Evolutionary conservation across 768 basidiomycete genomes (phyloP).

Genomic region (Obba rivulosa): DNA sequence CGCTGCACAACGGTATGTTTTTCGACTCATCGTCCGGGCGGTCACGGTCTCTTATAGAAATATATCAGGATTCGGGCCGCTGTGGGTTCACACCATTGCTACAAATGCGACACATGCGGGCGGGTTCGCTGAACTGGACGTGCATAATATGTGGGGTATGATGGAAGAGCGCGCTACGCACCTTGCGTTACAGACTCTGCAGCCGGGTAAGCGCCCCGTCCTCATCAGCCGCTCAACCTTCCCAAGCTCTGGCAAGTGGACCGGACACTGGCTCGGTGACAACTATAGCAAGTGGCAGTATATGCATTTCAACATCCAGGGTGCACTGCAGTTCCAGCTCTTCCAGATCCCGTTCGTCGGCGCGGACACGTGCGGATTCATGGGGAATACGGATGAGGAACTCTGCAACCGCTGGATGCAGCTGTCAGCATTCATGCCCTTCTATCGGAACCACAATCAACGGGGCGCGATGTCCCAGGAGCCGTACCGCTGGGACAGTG

Average conservation of each 20-base stretch:
- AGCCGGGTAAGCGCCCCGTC: slow-evolving; percentile 62
- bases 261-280: slow-evolving; percentile 77
- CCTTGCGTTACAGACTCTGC: slow-evolving; percentile 47
- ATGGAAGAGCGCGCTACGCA: slow-evolving; percentile 69
- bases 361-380: slow-evolving; percentile 71
- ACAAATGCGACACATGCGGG: slow-evolving; percentile 67
- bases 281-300: slow-evolving; percentile 74
- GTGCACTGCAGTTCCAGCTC: slow-evolving; percentile 71
- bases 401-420: slow-evolving; percentile 85
- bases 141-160: slow-evolving; percentile 66
- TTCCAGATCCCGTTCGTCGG: slow-evolving; percentile 84
- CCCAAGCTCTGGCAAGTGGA: slow-evolving; percentile 62
- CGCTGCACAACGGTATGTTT: slow-evolving; percentile 62
- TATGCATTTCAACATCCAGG: slow-evolving; percentile 66
- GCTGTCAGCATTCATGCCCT: slow-evolving; percentile 76
- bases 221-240: slow-evolving; percentile 68
- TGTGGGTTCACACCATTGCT: slow-evolving; percentile 54
- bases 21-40: background rate
- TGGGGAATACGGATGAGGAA: slow-evolving; percentile 72
- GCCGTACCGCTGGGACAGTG: slow-evolving; percentile 77
- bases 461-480: slow-evolving; percentile 69
- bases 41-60: background rate
- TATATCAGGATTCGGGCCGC: slow-evolving; percentile 39
- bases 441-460: slow-evolving; percentile 76
- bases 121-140: slow-evolving; percentile 59